phyloP scores from a whole-genome alignment of 2,329 filamentous ascomycete genomes.

The Verticillium nubilum region DNA sequence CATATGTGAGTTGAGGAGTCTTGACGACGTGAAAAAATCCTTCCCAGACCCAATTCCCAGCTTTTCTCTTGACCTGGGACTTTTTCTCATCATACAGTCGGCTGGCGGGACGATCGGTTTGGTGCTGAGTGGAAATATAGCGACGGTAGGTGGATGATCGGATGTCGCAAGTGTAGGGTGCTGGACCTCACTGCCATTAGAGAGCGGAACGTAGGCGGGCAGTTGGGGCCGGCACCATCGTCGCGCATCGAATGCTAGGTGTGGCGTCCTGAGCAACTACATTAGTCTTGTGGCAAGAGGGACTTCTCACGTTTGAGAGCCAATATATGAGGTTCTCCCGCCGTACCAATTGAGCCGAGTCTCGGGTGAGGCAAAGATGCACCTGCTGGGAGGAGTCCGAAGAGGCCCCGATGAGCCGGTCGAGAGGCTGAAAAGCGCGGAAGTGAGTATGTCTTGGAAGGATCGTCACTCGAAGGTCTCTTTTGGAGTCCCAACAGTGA shows the following conservation, averaged over 20 bases:
- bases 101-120: conserved; percentile 3
- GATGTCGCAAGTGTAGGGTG: not conserved
- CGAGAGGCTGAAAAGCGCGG: not conserved
- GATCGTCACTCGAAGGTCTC: not conserved
- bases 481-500: not conserved
- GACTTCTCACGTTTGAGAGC: not conserved
- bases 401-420: not conserved
- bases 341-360: not conserved
- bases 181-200: conserved; percentile 8
- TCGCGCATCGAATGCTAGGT: not conserved
- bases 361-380: not conserved
- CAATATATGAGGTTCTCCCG: not conserved
- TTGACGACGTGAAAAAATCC: conserved; percentile 13
- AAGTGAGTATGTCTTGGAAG: not conserved
- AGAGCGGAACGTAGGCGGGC: not conserved
- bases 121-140: conserved; percentile 7
- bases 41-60: conserved; percentile 17
- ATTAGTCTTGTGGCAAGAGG: not conserved
- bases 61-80: conserved; percentile 10
- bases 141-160: conserved; percentile 3
- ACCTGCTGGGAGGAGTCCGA: not conserved
- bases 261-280: not conserved
- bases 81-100: conserved; percentile 12
- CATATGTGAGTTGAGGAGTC: conserved; percentile 18
- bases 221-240: not conserved